A percentile compares a stretch with the other conserved stretches of the same genome.
phyloP scores from a whole-genome alignment of 768 basidiomycete genomes.

The Punctularia strigosozonata region DNA sequence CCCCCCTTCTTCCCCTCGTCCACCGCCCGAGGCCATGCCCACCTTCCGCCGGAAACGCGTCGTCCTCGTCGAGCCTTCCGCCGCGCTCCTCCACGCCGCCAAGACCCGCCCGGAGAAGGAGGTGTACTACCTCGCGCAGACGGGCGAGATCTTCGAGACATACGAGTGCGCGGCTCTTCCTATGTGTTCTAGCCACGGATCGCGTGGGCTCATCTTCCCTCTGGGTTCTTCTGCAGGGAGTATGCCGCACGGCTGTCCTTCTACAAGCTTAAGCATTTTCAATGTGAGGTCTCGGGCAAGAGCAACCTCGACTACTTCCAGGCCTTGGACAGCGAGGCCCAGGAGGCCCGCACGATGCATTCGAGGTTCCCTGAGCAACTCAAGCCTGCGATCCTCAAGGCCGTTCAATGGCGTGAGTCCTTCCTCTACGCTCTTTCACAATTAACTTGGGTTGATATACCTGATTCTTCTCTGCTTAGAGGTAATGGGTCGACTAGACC shows the following conservation, averaged over 20 bases:
- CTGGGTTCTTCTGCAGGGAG: conserved; percentile 35
- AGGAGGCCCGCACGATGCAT: conserved; percentile 84
- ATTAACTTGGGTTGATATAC: neutral
- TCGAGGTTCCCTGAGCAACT: conserved; percentile 86
- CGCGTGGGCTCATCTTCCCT: conserved; percentile 11
- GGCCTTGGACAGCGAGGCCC: conserved; percentile 83
- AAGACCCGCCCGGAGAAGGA: conserved; percentile 55
- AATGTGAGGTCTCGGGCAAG: conserved; percentile 95
- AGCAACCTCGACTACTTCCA: conserved; percentile 90
- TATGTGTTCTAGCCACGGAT: conserved; percentile 14
- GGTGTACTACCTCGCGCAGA: conserved; percentile 88
- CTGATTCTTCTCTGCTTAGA: conserved; percentile 34
- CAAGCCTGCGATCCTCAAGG: conserved; percentile 81
- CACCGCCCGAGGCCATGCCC: conserved; percentile 42
- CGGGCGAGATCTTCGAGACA: conserved; percentile 94
- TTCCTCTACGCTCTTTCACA: conserved; percentile 9
- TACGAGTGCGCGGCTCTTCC: conserved; percentile 67
- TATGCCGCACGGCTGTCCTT: conserved; percentile 92
- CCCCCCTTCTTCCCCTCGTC: conserved; percentile 10
- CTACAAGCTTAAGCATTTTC: conserved; percentile 89
- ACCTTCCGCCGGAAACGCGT: conserved; percentile 86
- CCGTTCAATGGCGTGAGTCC: conserved; percentile 93
- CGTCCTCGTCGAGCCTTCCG: conserved; percentile 74
- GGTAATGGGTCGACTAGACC: conserved; percentile 93
- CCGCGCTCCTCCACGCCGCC: conserved; percentile 52